Evolutionary conservation across 495 filamentous ascomycete genomes (phyloP).

Genomic region (Cercophora sp.): DNA sequence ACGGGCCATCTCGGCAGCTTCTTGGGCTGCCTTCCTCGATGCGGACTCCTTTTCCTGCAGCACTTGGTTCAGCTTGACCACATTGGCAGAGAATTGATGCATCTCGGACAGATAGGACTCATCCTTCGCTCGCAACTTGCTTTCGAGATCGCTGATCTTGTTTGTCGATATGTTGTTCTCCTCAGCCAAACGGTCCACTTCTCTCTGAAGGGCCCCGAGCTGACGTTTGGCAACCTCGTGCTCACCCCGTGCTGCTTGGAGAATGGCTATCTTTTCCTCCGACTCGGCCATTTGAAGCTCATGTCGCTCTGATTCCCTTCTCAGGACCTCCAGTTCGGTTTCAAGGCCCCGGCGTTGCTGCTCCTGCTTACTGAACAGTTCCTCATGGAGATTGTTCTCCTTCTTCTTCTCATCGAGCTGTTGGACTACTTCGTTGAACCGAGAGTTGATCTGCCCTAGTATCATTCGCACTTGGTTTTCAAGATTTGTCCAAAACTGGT

Average conservation of each 20-base stretch:
- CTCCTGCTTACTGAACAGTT: slow-evolving; percentile 18
- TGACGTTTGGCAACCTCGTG: slow-evolving; percentile 3
- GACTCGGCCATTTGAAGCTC: slow-evolving; percentile 16
- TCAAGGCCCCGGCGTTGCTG: slow-evolving; percentile 9
- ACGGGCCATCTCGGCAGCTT: slow-evolving; percentile 6
- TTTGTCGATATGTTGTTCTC: slow-evolving; percentile 12
- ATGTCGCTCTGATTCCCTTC: slow-evolving; percentile 7
- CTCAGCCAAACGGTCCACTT: slow-evolving; percentile 7
- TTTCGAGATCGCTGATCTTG: slow-evolving; percentile 15
- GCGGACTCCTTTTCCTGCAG: slow-evolving; percentile 17
- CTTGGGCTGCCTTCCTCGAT: neutral
- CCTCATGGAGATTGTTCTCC: slow-evolving; percentile 20
- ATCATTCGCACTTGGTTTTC: slow-evolving; percentile 14
- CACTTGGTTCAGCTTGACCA: slow-evolving; percentile 17
- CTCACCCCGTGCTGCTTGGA: slow-evolving; percentile 8
- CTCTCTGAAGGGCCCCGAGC: neutral
- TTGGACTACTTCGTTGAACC: slow-evolving; percentile 15
- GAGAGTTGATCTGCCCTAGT: slow-evolving; percentile 14
- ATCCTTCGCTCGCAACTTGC: slow-evolving; percentile 14
- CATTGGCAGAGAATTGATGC: slow-evolving; percentile 8
- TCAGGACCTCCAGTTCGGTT: slow-evolving; percentile 8
- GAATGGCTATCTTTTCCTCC: slow-evolving; percentile 13
- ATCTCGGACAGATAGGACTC: slow-evolving; percentile 6
- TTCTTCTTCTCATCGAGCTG: slow-evolving; percentile 18
- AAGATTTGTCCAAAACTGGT: slow-evolving; percentile 9